These are phyloP conservation scores for Parascedosporium putredinis DNA, from an alignment of 2,329 filamentous ascomycete genomes.

Conservation along the genomic window DNA sequence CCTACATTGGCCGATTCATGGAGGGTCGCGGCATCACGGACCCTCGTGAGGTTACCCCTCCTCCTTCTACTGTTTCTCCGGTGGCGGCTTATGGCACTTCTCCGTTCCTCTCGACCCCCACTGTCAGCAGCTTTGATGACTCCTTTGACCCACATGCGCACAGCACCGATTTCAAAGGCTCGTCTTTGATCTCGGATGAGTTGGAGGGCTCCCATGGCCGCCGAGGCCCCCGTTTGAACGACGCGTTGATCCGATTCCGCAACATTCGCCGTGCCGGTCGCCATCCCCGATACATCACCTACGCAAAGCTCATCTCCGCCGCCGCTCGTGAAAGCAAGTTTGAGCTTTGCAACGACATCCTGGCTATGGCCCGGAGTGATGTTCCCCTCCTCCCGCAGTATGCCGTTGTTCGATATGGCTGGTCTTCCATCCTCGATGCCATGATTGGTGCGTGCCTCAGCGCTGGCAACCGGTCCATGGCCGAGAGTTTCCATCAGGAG, in stretches of 20 bases:
- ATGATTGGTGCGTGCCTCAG: slow-evolving; percentile 91
- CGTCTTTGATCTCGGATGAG: slow-evolving; percentile 79
- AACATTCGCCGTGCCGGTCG: slow-evolving; percentile 89
- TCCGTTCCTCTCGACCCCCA: slow-evolving; percentile 42
- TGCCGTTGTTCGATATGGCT: slow-evolving; percentile 81
- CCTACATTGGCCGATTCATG: slow-evolving; percentile 56
- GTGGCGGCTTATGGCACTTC: slow-evolving; percentile 32
- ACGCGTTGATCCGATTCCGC: slow-evolving; percentile 73
- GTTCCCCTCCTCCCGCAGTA: slow-evolving; percentile 79
- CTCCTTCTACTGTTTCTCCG: slow-evolving; percentile 6
- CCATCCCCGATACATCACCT: slow-evolving; percentile 91
- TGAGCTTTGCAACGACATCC: slow-evolving; percentile 73
- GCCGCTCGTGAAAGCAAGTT: slow-evolving; percentile 78
- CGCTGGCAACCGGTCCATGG: slow-evolving; percentile 67
- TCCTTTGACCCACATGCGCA: slow-evolving; percentile 84
- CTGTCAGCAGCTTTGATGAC: slow-evolving; percentile 60
- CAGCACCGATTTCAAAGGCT: slow-evolving; percentile 88
- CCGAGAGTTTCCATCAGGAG: slow-evolving; percentile 83
- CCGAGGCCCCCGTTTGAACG: slow-evolving; percentile 62
- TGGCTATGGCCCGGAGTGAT: slow-evolving; percentile 81
- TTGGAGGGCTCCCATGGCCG: slow-evolving; percentile 72
- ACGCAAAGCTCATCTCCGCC: slow-evolving; percentile 86
- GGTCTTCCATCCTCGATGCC: slow-evolving; percentile 90
- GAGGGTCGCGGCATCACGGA: slow-evolving; percentile 41
- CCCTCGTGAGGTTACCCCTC: slow-evolving; percentile 33